A percentile compares a stretch with the other conserved stretches of the same genome.
Conservation (phyloP, 176 grass and related monocot genomes). For the Oryza officinalis region DNA sequence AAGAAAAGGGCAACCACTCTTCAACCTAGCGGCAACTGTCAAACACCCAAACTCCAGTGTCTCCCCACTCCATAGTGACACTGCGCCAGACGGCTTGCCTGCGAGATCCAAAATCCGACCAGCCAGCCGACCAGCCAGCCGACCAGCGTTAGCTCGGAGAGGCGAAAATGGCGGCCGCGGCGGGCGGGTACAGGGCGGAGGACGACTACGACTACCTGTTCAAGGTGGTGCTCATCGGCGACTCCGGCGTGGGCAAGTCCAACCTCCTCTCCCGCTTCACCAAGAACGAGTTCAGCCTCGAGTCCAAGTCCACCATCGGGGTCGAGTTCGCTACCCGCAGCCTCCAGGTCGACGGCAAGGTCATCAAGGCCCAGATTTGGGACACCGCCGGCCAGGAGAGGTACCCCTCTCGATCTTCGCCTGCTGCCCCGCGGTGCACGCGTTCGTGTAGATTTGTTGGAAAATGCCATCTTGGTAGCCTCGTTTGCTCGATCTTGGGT, state of each 20-base stretch:
- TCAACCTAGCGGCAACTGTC: not conserved
- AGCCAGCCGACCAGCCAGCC: not conserved
- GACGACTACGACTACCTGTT: conserved; percentile 98
- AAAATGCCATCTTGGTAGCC: conserved; percentile 5
- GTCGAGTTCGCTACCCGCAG: conserved; percentile 96
- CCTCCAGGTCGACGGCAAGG: conserved; percentile 72
- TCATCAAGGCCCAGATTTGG: conserved; percentile 83
- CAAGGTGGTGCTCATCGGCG: conserved; percentile 95
- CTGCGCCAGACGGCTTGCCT: conserved; percentile 16
- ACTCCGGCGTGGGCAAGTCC: conserved; percentile 93
- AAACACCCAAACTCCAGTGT: not conserved
- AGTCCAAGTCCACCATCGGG: conserved; percentile 97
- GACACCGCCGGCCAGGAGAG: conserved; percentile 76
- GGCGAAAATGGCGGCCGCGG: conserved; percentile 40
- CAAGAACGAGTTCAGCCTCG: conserved; percentile 98
- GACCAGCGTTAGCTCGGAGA: not conserved
- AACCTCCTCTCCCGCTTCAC: conserved; percentile 95
- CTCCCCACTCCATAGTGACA: conserved; percentile 26
- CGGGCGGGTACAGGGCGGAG: conserved; percentile 73
- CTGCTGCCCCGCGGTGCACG: not conserved
- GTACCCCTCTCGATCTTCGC: not conserved
- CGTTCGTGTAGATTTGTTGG: conserved; percentile 19
- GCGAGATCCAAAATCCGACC: conserved; percentile 39
- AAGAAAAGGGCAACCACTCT: not conserved
- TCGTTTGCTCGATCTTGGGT: conserved; percentile 19